These are phyloP conservation scores for Striga asiatica DNA, from an alignment of 257 asterid species.

Conservation along the genomic window DNA sequence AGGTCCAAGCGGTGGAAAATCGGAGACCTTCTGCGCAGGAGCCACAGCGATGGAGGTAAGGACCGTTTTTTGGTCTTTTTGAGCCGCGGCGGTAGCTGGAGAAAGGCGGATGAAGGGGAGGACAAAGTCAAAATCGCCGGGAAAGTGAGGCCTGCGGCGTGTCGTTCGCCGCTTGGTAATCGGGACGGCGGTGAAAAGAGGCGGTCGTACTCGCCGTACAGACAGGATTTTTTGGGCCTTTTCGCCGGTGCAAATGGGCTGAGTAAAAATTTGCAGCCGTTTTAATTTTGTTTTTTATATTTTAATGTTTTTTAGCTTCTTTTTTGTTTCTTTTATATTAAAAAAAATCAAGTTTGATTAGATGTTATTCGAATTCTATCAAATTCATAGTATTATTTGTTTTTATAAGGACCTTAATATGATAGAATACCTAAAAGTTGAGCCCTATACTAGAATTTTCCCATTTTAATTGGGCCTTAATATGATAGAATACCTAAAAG, in stretches of 20 bases:
- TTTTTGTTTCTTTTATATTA: too few species aligned
- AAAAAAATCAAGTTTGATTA: too few species aligned
- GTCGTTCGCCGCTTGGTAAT: too few species aligned
- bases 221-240: conserved; percentile 33
- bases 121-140: conserved; percentile 9
- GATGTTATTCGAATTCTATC: too few species aligned
- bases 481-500: too few species aligned
- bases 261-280: conserved; percentile 26
- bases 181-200: conserved; percentile 30
- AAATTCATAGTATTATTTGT: too few species aligned
- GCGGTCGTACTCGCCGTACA: conserved; percentile 34
- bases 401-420: too few species aligned
- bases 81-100: background rate
- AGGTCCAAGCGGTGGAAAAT: conserved; percentile 34
- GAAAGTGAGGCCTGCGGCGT: conserved; percentile 12
- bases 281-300: background rate
- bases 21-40: conserved; percentile 21
- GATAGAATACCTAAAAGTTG: too few species aligned
- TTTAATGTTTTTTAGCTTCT: background rate
- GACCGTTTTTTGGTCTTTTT: conserved; percentile 6
- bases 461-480: too few species aligned
- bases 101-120: conserved; percentile 17
- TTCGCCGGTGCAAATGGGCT: conserved; percentile 24
- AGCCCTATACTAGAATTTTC: too few species aligned
- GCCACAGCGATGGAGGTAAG: conserved; percentile 10